Evolutionary conservation across 1,284 basidiomycete genomes (phyloP), one percentile per base, ranked within the genome.

Genomic region (Lentinus polychrous): DNA sequence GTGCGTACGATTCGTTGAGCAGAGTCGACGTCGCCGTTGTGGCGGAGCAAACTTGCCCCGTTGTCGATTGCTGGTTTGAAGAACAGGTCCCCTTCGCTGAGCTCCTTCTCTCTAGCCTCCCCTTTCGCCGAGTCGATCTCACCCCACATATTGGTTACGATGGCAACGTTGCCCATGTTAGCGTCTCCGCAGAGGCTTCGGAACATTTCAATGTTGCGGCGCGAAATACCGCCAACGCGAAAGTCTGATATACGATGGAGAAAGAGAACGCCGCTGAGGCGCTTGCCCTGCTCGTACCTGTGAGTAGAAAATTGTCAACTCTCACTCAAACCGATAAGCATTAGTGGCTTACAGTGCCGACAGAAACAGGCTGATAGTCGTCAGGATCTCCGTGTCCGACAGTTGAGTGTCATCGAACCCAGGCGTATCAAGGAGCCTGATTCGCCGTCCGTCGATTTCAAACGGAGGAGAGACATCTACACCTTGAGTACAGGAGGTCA

Each of bases 71-170:
- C 45, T 17, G 45, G 51, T 33, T 48, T 50, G 51, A 55, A 55
- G 38, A 52, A 52, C 12, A 45, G 36, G 27, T 50, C 38, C 3
- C 48, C 42, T 10, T 20, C 48, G 14, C 17, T 22, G n/a, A 55
- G 51, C 46, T 55, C 45, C 8, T 27, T n/a, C 38, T 50, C 53
- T 6, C 53, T 51, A 6, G 38, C 48, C 8, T 14, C 27, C 5
- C 51, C 53, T 14, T 11, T 1, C 22, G 37, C 32, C 2, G 52
- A 55, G 44, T 66, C 62, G 35, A 73, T 64, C 49, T 66, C 61
- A 17, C 65, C 66, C 76, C 76, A 79, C 73, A 74, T 76, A 48
- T 67, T 76, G 44, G 75, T 79, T 27, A 70, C 68, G 49, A 78
- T 66, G 20, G 73, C 60, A 24, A 78, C 73, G 49, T 72, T 75